Base-by-base conservation (phyloP, 164 flowering plant genomes). In the Vitis cinerea region DNA sequence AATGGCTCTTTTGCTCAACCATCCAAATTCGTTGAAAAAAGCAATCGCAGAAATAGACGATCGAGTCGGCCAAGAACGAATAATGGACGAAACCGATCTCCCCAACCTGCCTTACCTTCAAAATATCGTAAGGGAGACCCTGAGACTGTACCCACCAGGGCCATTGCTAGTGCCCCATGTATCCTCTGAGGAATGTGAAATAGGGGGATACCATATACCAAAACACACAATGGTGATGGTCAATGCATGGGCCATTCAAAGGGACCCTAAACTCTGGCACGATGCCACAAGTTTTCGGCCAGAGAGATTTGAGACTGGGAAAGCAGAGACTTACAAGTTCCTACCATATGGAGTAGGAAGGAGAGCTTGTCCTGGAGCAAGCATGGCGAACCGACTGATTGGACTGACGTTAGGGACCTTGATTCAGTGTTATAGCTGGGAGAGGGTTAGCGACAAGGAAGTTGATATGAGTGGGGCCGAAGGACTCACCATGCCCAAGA, bases 361-460 rank as follows among this genome's bases (percentile, higher is more conserved):
- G 65, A 67, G 81, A 61, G 53, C 69, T 1, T 81, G 85, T 50
- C 85, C 84, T 6, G 88, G 84, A 0, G 79, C 63, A 2, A 74
- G 70, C 0, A 59, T 84, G 72, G 83, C 77, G 0, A 73, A 61
- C 59, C 75, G 81, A 2, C 15, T 78, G 50, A 61, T 82, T 2
- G 76, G 69, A 3, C 51, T 78, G 71, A 67, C 61, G 1, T 44
- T 84, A 13, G 85, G 81, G 0, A 53, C 73, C 0, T 3, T 81
- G 47, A 70, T 79, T 58, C 86, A 83, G 59, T 83, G 84, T 61
- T 81, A 81, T 15, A 83, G 77, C 61, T 83, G 86, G 86, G 75
- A 73, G 15, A 74, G 73, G 12, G 37, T 72, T 37, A 63, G 78
- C 2, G 66, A 74, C 13, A 78, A 75, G 1, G 8, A 37, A 70